Conservation (phyloP, 768 basidiomycete genomes). For the Suillus fuscotomentosus region DNA sequence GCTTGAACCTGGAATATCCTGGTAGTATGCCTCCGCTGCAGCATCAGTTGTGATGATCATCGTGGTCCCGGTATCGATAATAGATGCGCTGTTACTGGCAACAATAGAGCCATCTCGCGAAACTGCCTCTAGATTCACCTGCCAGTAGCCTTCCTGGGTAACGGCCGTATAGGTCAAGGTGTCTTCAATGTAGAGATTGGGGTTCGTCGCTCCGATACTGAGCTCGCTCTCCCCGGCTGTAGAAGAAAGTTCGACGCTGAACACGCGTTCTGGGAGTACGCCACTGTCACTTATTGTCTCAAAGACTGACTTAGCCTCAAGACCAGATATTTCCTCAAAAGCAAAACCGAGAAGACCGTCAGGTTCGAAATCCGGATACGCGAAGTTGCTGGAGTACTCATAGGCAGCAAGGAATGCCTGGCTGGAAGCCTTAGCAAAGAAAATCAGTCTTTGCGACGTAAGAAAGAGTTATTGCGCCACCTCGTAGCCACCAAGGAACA, state of each 20-base stretch:
- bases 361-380: constrained; percentile 21
- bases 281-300: constrained; percentile 42
- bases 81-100: constrained; percentile 24
- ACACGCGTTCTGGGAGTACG: constrained; percentile 34
- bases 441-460: background rate
- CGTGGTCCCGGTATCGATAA: constrained; percentile 35
- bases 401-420: constrained; percentile 48
- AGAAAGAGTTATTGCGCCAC: constrained; percentile 16
- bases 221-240: constrained; percentile 46
- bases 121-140: constrained; percentile 33
- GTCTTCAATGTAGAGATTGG: constrained; percentile 40
- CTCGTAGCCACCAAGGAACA: constrained; percentile 38
- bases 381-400: constrained; percentile 33
- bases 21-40: constrained; percentile 29
- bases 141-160: constrained; percentile 36
- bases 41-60: constrained; percentile 25
- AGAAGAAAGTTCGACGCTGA: constrained; percentile 47
- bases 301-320: constrained; percentile 37
- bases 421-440: constrained; percentile 25
- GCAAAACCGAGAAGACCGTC: constrained; percentile 47
- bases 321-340: constrained; percentile 38
- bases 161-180: constrained; percentile 38
- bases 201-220: constrained; percentile 54
- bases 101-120: constrained; percentile 15
- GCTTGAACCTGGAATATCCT: constrained; percentile 28